Conservation (phyloP, 148 eudicot species). For the Simmondsia chinensis region DNA sequence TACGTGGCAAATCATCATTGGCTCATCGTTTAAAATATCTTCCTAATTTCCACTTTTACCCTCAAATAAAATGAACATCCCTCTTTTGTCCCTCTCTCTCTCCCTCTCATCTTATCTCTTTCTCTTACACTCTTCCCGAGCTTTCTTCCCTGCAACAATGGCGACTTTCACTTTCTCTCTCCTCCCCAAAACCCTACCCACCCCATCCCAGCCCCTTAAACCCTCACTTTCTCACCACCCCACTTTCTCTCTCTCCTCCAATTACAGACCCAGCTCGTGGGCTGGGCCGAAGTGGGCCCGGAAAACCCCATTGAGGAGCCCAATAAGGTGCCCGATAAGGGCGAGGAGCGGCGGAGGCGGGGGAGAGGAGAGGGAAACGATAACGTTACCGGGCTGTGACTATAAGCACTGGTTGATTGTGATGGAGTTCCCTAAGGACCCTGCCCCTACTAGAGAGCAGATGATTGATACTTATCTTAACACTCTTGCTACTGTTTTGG, state of each 20-base stretch:
- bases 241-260: conserved; percentile 5
- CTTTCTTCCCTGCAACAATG: conserved; percentile 22
- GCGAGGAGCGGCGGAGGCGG: conserved; percentile 8
- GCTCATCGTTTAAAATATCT: too few species aligned
- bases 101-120: background rate
- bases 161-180: conserved; percentile 39
- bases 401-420: conserved; percentile 93
- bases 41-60: background rate
- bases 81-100: too few species aligned
- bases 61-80: too few species aligned
- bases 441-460: conserved; percentile 78
- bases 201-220: conserved; percentile 14
- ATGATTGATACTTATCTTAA: conserved; percentile 88
- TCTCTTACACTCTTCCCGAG: too few species aligned
- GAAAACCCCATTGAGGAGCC: background rate
- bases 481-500: conserved; percentile 72
- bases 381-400: conserved; percentile 87
- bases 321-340: background rate
- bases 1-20: too few species aligned
- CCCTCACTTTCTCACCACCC: conserved; percentile 7
- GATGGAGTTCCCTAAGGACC: conserved; percentile 94
- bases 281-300: background rate
- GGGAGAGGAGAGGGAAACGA: conserved; percentile 57
- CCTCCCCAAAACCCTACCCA: conserved; percentile 42
- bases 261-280: background rate